Evolutionary conservation across 1,284 basidiomycete species (phyloP).

Genomic region (Chalciporus sp.): DNA sequence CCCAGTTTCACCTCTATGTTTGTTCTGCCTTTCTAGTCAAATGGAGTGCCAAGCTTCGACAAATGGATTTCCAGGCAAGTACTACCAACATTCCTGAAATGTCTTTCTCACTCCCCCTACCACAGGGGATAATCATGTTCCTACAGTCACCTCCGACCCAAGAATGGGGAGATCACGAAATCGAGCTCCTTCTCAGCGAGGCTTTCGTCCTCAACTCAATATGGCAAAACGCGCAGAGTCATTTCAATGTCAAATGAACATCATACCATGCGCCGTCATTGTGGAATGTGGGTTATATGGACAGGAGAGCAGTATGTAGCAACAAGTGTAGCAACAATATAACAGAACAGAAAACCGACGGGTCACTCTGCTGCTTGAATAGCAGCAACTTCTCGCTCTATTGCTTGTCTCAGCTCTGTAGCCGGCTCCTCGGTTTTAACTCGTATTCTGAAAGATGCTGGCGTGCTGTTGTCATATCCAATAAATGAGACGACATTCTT

Average conservation of each 20-base stretch:
- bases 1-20: constrained; percentile 95
- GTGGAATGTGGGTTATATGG: constrained; percentile 7
- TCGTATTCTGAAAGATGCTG: constrained; percentile 64
- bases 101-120: constrained; percentile 9
- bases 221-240: constrained; percentile 94
- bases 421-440: constrained; percentile 67
- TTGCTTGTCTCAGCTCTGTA: constrained; percentile 53
- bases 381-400: constrained; percentile 64
- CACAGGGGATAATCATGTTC: constrained; percentile 97
- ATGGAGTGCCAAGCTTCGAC: constrained; percentile 87
- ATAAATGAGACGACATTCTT: constrained; percentile 63
- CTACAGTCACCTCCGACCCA: constrained; percentile 95
- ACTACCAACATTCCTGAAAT: background rate
- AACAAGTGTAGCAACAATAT: constrained; percentile 28
- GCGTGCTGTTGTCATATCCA: constrained; percentile 64
- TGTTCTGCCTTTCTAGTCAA: constrained; percentile 93
- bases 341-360: background rate
- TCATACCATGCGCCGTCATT: background rate
- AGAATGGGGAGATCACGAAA: constrained; percentile 93
- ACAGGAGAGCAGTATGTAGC: constrained; percentile 28
- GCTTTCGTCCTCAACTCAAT: constrained; percentile 94
- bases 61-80: constrained; percentile 94
- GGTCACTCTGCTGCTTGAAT: constrained; percentile 39
- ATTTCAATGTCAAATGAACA: constrained; percentile 59
- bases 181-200: constrained; percentile 93